These are phyloP conservation scores for Candida parachauliodes DNA, from an alignment of 805 yeast species.

Conservation along the genomic window DNA sequence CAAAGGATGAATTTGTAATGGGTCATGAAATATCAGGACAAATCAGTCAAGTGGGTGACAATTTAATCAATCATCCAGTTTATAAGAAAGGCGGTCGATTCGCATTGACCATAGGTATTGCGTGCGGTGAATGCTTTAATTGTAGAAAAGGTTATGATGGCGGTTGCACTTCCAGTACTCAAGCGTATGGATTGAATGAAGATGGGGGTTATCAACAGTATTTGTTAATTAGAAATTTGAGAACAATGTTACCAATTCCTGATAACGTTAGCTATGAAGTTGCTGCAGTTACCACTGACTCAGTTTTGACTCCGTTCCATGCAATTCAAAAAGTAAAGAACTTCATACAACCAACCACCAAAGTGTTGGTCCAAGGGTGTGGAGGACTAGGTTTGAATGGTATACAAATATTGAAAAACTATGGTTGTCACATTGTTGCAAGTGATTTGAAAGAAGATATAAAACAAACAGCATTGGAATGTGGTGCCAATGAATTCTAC, in stretches of 20 bases:
- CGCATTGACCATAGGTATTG: conserved; percentile 23
- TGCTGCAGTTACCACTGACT: conserved; percentile 42
- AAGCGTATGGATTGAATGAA: conserved; percentile 32
- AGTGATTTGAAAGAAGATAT: conserved; percentile 28
- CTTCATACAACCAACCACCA: conserved; percentile 26
- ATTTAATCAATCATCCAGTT: conserved; percentile 17
- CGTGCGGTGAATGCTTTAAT: conserved; percentile 33
- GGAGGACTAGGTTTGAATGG: conserved; percentile 45
- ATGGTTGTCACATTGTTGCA: conserved; percentile 31
- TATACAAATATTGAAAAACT: conserved; percentile 32
- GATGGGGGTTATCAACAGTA: conserved; percentile 44
- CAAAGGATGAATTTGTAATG: conserved; percentile 29
- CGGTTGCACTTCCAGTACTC: conserved; percentile 19
- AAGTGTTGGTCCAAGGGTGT: conserved; percentile 36
- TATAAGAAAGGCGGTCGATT: conserved; percentile 29
- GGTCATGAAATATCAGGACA: conserved; percentile 45
- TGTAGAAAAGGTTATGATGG: conserved; percentile 36
- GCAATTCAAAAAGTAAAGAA: conserved; percentile 34
- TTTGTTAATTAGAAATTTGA: conserved; percentile 31
- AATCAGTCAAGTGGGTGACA: conserved; percentile 28
- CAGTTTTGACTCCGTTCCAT: conserved; percentile 41
- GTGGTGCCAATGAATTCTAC: conserved; percentile 43
- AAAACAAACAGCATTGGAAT: conserved; percentile 22
- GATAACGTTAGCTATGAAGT: conserved; percentile 34
- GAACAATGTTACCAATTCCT: conserved; percentile 36